These are phyloP conservation scores for Mycena belliarum DNA, from an alignment of 768 basidiomycete genomes.

Conservation along the genomic window DNA sequence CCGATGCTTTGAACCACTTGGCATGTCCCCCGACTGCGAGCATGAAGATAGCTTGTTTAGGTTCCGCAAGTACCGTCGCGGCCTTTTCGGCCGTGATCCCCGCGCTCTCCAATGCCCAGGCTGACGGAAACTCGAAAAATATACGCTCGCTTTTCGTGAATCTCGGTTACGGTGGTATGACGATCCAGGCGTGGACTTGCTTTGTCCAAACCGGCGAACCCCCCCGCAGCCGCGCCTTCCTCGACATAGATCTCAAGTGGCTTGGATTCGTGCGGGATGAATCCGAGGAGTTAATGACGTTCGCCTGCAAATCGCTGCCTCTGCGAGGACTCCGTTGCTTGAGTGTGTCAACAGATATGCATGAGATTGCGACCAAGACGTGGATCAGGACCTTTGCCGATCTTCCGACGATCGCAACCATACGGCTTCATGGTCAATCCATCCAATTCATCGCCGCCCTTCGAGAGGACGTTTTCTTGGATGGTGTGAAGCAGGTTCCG, in stretches of 20 bases:
- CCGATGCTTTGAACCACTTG: conserved; percentile 25
- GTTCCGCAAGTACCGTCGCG: neutral
- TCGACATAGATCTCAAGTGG: conserved; percentile 30
- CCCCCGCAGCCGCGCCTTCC: conserved; percentile 9
- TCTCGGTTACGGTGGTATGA: conserved; percentile 1
- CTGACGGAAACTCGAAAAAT: neutral
- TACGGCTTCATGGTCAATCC: conserved; percentile 25
- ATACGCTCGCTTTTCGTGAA: conserved; percentile 1
- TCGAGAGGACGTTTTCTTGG: conserved; percentile 19
- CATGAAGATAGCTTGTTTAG: conserved; percentile 5
- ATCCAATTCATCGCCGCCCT: conserved; percentile 29
- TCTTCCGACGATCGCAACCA: conserved; percentile 27
- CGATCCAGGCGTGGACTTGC: conserved; percentile 11
- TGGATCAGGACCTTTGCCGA: conserved; percentile 31
- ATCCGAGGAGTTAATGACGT: conserved; percentile 16
- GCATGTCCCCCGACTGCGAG: conserved; percentile 3
- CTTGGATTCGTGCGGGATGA: conserved; percentile 10
- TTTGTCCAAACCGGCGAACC: conserved; percentile 1
- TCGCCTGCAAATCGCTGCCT: conserved; percentile 27
- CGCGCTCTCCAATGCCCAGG: conserved; percentile 1
- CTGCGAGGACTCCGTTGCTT: conserved; percentile 28
- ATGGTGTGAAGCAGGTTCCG: conserved; percentile 16
- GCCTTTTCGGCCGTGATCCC: conserved; percentile 1
- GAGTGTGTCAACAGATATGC: conserved; percentile 22
- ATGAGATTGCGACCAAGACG: conserved; percentile 19